Conservation (phyloP, 163 green algal species). For the Chlorella variabilis region DNA sequence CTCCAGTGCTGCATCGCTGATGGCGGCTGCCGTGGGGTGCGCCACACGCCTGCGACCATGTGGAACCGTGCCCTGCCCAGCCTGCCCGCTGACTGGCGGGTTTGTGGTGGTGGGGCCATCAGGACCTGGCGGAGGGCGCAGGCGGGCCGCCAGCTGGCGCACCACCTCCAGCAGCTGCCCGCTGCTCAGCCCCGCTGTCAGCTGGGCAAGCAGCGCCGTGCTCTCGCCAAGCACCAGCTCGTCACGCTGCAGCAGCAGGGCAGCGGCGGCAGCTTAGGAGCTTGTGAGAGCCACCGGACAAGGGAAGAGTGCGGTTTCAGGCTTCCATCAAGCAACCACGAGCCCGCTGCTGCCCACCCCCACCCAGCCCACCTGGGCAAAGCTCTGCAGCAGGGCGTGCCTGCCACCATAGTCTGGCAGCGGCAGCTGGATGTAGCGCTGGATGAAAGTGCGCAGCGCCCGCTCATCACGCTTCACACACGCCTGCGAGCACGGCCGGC, state of each 20-base stretch:
- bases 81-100: background rate
- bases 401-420: slow-evolving; percentile 85
- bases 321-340: too few species aligned
- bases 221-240: background rate
- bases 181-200: slow-evolving; percentile 33
- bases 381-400: slow-evolving; percentile 39
- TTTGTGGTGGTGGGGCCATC: too few species aligned
- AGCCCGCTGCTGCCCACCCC: too few species aligned
- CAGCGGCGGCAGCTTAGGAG: background rate
- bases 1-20: background rate
- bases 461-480: slow-evolving; percentile 87
- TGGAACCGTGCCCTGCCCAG: background rate
- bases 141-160: background rate
- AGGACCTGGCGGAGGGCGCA: background rate
- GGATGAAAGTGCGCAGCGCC: slow-evolving; percentile 83
- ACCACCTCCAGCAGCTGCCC: slow-evolving; percentile 33
- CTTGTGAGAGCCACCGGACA: background rate
- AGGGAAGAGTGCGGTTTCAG: background rate
- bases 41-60: background rate
- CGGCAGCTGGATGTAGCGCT: slow-evolving; percentile 82
- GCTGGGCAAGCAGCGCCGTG: background rate
- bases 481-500: slow-evolving; percentile 24
- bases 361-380: slow-evolving; percentile 20
- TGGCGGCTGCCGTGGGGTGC: background rate
- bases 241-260: slow-evolving; percentile 4